Evolutionary conservation across 306 rosid genomes (phyloP).

Genomic region (Dryas alaskensis): DNA sequence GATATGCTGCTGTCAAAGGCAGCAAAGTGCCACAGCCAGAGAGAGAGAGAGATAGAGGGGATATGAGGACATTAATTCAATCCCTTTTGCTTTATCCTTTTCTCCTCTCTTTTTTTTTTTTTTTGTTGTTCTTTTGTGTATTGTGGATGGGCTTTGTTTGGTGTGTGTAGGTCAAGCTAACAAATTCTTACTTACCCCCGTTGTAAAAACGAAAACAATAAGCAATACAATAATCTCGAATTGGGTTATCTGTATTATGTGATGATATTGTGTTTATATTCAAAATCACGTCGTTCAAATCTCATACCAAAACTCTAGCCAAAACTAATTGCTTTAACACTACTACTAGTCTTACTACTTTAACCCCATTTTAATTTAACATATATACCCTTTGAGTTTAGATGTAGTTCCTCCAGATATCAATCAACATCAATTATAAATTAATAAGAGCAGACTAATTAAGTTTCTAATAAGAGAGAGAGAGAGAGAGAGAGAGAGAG

Average conservation of each 20-base stretch:
- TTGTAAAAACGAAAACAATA: too few relatives aligned
- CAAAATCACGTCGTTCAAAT: too few relatives aligned
- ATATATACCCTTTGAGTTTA: background rate
- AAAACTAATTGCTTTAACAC: background rate
- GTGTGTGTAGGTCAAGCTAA: background rate
- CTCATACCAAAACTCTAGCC: background rate
- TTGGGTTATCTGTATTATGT: too few relatives aligned
- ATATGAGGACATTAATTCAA: background rate
- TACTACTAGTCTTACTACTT: background rate
- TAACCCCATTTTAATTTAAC: background rate
- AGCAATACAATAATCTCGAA: too few relatives aligned
- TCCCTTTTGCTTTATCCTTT: slow-evolving; percentile 4
- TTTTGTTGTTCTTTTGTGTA: background rate
- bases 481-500: slow-evolving; percentile 30
- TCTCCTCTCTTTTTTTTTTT: background rate
- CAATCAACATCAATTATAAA: slow-evolving; percentile 12
- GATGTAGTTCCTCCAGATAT: background rate
- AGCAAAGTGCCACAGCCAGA: slow-evolving; percentile 9
- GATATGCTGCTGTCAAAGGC: slow-evolving; percentile 26
- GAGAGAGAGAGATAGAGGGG: too few relatives aligned
- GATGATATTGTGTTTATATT: too few relatives aligned
- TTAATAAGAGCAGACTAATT: slow-evolving; percentile 13
- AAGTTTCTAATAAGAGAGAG: slow-evolving; percentile 18
- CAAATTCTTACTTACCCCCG: too few relatives aligned
- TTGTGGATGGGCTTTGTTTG: slow-evolving; percentile 12